Conservation (phyloP, 345 rosid genomes). For the Diplotaxis tenuifolia region DNA sequence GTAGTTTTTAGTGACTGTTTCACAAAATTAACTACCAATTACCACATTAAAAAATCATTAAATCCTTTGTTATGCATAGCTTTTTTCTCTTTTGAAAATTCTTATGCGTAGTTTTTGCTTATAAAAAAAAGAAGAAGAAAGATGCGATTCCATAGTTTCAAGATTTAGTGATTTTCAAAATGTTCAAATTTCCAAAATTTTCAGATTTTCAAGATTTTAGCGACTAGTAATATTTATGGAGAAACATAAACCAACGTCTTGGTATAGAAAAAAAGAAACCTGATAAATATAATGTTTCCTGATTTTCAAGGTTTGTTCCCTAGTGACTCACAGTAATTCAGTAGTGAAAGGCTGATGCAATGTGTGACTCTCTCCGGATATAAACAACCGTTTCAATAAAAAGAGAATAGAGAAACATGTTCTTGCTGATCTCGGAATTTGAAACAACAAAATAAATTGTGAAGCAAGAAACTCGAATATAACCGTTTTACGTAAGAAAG, state of each 20-base stretch:
- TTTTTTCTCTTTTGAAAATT: too few relatives aligned
- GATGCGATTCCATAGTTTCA: background rate
- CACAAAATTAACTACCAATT: background rate
- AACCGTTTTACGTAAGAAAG: conserved; percentile 18
- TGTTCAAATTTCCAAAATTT: background rate
- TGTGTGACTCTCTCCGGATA: background rate
- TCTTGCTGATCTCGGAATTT: background rate
- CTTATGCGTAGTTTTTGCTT: too few relatives aligned
- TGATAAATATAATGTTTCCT: background rate
- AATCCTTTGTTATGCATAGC: background rate
- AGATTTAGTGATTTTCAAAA: background rate
- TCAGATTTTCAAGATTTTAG: background rate
- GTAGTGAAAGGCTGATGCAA: background rate
- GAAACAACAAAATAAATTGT: background rate
- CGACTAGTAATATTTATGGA: background rate
- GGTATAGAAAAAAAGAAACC: background rate
- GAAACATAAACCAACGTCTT: background rate
- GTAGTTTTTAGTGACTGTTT: too few relatives aligned
- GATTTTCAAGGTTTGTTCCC: background rate
- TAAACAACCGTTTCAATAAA: background rate
- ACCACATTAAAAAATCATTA: background rate
- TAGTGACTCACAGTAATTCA: background rate
- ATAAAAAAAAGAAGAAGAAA: background rate
- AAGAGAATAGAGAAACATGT: background rate
- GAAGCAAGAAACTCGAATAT: background rate